Conservation (phyloP, 116 monocot species). For the Phalaenopsis hybrid region DNA sequence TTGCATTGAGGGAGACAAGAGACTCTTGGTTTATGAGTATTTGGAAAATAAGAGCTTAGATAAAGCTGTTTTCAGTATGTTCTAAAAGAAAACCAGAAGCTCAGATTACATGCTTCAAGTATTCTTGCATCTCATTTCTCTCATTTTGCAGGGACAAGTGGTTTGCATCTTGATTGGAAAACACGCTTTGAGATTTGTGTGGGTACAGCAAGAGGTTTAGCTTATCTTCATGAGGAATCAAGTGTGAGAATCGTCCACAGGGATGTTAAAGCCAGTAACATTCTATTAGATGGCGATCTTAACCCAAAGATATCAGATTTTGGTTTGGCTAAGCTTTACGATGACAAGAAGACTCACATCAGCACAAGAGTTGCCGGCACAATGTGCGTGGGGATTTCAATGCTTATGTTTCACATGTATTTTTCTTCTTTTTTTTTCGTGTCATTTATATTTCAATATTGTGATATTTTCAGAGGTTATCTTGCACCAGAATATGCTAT, state of each 20-base stretch:
- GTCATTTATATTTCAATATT: neutral
- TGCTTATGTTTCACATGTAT: neutral
- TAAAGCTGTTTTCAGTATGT: conserved; percentile 56
- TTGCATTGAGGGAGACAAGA: conserved; percentile 55
- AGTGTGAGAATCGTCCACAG: conserved; percentile 56
- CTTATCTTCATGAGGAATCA: conserved; percentile 78
- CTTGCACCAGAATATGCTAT: conserved; percentile 86
- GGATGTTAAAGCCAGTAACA: conserved; percentile 75
- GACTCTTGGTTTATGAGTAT: conserved; percentile 67
- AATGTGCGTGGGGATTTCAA: conserved; percentile 28
- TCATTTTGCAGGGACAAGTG: conserved; percentile 32
- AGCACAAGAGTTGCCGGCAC: conserved; percentile 78
- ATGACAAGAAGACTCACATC: conserved; percentile 60
- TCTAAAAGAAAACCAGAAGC: neutral
- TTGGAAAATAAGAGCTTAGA: conserved; percentile 65
- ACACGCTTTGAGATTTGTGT: conserved; percentile 60
- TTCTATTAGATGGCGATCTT: conserved; percentile 58
- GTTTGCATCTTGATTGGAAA: conserved; percentile 37
- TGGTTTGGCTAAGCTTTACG: conserved; percentile 70
- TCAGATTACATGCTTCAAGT: neutral
- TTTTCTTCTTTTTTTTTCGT: neutral
- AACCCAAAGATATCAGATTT: conserved; percentile 81
- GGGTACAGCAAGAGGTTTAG: conserved; percentile 58
- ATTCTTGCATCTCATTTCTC: neutral
- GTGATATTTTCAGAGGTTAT: conserved; percentile 50